Percentiles rank a stretch among this genome's conserved stretches.
Evolutionary conservation across 768 basidiomycete genomes (phyloP).

Genomic region (Inosperma sp.): DNA sequence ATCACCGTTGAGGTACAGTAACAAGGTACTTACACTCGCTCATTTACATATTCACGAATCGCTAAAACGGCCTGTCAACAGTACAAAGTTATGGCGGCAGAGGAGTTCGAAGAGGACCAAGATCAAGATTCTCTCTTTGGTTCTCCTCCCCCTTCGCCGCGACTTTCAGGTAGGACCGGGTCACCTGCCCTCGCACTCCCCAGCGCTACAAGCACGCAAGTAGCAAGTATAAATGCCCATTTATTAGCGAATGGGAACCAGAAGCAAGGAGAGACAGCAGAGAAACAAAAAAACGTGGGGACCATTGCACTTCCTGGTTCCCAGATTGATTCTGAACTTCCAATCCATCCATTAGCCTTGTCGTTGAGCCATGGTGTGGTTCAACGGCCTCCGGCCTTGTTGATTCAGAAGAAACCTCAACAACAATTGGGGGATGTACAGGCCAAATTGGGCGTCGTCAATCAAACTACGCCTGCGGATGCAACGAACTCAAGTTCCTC

Average conservation of each 20-base stretch:
- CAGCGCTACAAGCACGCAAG: constrained; percentile 27
- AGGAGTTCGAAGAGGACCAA: constrained; percentile 25
- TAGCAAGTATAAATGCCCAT: not conserved
- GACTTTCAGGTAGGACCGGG: constrained; percentile 59
- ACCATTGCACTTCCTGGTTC: constrained; percentile 98
- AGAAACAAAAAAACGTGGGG: constrained; percentile 89
- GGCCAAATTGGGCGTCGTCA: no score
- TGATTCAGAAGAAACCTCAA: constrained; percentile 14
- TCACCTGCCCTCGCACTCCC: constrained; percentile 59
- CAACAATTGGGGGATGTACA: constrained; percentile 2
- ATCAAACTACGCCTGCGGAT: no score
- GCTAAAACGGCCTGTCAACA: no score
- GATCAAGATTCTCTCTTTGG: constrained; percentile 78
- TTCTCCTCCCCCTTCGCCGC: constrained; percentile 68
- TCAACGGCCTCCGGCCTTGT: constrained; percentile 38
- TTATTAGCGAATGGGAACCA: no score
- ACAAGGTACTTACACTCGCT: no score
- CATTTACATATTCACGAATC: no score
- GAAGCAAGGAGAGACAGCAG: constrained; percentile 31
- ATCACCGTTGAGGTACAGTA: no score
- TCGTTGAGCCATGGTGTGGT: constrained; percentile 41
- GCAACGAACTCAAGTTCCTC: no score
- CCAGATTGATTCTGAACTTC: constrained; percentile 83
- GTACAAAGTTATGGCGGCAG: no score
- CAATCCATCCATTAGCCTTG: constrained; percentile 74